A percentile compares a stretch with the other conserved stretches of the same genome.
These are phyloP conservation scores for Setaria viridis DNA, from an alignment of 202 grass and related monocot genomes.

Conservation along the genomic window DNA sequence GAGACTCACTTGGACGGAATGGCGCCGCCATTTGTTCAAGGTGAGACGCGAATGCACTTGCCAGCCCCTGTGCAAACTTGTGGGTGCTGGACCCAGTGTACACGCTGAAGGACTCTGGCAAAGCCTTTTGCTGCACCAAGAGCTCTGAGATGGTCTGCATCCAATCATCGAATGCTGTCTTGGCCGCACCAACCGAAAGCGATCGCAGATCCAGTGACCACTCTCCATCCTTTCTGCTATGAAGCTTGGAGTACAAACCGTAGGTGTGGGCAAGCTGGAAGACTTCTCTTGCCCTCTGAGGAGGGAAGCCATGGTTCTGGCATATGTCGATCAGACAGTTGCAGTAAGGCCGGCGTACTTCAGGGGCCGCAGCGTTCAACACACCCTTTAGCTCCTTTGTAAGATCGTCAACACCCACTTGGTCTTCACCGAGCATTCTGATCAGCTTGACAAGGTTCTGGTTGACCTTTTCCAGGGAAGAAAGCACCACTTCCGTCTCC, in stretches of 20 bases:
- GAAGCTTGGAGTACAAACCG: conserved; percentile 68
- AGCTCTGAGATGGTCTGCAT: conserved; percentile 50
- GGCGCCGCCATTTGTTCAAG: conserved; percentile 54
- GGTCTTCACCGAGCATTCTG: conserved; percentile 53
- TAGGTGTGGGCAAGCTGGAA: conserved; percentile 68
- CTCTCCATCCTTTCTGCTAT: conserved; percentile 57
- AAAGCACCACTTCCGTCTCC: conserved; percentile 58
- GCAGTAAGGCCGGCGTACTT: conserved; percentile 83
- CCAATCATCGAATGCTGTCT: conserved; percentile 86
- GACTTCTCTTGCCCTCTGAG: conserved; percentile 56
- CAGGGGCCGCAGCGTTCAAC: conserved; percentile 49
- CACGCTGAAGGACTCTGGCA: conserved; percentile 69
- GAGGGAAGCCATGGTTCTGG: conserved; percentile 61
- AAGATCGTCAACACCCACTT: conserved; percentile 45
- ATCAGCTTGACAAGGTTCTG: conserved; percentile 60
- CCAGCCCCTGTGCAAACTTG: conserved; percentile 75
- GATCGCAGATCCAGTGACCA: conserved; percentile 83
- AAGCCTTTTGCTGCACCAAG: conserved; percentile 31
- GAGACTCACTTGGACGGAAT: conserved; percentile 58
- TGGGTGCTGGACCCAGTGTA: conserved; percentile 79
- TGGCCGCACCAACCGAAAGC: conserved; percentile 80
- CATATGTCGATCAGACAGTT: conserved; percentile 94
- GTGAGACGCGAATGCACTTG: conserved; percentile 49
- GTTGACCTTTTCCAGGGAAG: conserved; percentile 77
- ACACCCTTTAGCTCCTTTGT: conserved; percentile 51